Conservation (phyloP, 768 basidiomycete species). For the Mrakia frigida region DNA sequence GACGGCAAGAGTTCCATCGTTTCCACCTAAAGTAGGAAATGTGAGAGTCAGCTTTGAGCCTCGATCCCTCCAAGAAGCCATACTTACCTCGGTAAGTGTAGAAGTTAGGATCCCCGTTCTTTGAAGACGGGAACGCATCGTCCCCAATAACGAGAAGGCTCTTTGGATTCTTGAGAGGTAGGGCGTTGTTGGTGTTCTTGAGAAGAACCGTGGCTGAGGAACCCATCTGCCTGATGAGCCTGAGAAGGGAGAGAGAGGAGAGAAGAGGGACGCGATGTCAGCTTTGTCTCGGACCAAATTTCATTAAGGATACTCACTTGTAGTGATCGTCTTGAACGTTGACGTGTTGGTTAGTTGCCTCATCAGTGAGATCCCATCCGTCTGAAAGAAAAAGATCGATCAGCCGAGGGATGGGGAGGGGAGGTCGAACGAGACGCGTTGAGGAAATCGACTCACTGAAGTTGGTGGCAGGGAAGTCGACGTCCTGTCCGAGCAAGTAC, state of each 20-base stretch:
- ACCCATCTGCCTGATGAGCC: constrained; percentile 23
- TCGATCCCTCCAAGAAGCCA: too few relatives aligned
- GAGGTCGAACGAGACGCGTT: too few relatives aligned
- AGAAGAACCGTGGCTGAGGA: constrained; percentile 17
- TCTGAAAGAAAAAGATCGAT: too few relatives aligned
- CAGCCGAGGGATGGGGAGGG: too few relatives aligned
- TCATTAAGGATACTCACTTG: too few relatives aligned
- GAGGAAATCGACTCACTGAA: constrained; percentile 52
- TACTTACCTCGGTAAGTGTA: constrained; percentile 60
- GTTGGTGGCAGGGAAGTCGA: constrained; percentile 59
- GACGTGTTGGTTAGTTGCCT: constrained; percentile 42
- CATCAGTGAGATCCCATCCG: background rate
- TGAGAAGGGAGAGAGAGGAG: background rate
- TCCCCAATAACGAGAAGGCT: constrained; percentile 57
- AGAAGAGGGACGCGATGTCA: too few relatives aligned
- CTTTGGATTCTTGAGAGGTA: constrained; percentile 39
- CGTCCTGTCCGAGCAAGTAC: constrained; percentile 43
- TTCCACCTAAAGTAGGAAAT: too few relatives aligned
- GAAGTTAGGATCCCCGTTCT: constrained; percentile 54
- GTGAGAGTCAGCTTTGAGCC: too few relatives aligned
- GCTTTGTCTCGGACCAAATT: too few relatives aligned
- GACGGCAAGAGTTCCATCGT: constrained; percentile 67
- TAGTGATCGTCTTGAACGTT: constrained; percentile 64
- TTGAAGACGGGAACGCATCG: constrained; percentile 62
- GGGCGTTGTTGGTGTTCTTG: constrained; percentile 11